These are phyloP conservation scores for Eucalyptus curtisii DNA, from an alignment of 345 rosid genomes.

Conservation along the genomic window DNA sequence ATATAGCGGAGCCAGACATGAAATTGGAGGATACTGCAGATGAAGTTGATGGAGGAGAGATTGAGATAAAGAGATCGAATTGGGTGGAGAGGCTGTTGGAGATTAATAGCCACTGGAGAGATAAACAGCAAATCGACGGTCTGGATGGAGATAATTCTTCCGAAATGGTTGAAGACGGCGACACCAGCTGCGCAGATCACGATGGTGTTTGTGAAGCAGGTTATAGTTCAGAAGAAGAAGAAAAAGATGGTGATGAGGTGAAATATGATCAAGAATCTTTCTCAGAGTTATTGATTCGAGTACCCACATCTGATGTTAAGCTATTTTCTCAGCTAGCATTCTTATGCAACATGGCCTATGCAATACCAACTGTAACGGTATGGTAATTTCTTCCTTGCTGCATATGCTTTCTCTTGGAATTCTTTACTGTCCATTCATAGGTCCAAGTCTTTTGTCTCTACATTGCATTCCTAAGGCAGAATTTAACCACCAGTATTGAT, in stretches of 20 bases:
- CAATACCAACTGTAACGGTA: conserved; percentile 58
- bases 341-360: conserved; percentile 81
- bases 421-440: neutral
- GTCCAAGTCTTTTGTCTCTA: neutral
- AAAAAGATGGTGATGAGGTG: conserved; percentile 1
- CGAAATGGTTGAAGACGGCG: conserved; percentile 4
- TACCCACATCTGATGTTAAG: conserved; percentile 57
- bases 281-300: conserved; percentile 29
- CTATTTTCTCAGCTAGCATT: conserved; percentile 70
- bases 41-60: neutral
- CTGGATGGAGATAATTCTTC: neutral
- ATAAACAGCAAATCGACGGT: conserved; percentile 11
- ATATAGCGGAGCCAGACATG: conserved; percentile 6
- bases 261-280: conserved; percentile 37
- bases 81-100: conserved; percentile 74
- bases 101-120: conserved; percentile 48
- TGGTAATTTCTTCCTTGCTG: neutral
- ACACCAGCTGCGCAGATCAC: conserved; percentile 11
- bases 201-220: conserved; percentile 35
- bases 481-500: neutral
- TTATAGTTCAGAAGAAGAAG: conserved; percentile 40
- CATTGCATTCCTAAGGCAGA: neutral
- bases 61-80: conserved; percentile 34
- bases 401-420: neutral
- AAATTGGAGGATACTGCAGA: neutral